Evolutionary conservation across 2,329 filamentous ascomycete species (phyloP), one percentile per base, ranked within the genome.

Genomic region (Fusarium sp.): DNA sequence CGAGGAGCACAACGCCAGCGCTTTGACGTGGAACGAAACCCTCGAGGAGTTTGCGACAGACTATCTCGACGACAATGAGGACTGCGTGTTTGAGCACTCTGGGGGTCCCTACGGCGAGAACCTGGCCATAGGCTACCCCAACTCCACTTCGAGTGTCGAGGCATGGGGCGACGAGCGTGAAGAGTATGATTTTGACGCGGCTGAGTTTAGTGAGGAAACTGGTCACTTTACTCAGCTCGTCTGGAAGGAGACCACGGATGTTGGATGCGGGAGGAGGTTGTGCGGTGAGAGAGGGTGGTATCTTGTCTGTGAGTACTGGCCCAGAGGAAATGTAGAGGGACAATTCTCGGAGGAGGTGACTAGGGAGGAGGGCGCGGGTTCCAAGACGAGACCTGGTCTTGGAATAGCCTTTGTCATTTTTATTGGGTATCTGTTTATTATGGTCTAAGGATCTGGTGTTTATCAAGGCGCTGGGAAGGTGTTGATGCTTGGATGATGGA

Each of bases 151-250:
- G 4, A 80, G 83, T 45, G 78, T 93, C n/a, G 82, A 84, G 39
- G 83, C 81, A 2, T 93, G 90, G 89, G 90, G 85, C 15, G 70
- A 81, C 62, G 75, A 77, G 70, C 54, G 84, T 10, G 67, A 72
- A 0, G 55, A 77, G 6, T 93, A 91, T 70, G 74, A 88, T 65
- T 93, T 84, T 71, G 62, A 70, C 3, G 70, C 80, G 1, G 82
- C 82, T 0, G 81, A 81, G 1, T 92, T 89, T 68, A 76, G 69
- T 9, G 78, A 86, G 63, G 72, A 76, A 31, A 90, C 88, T 15
- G 89, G 88, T 0, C 88, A 91, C 71, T 92, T 92, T 66, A 89
- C 88, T 2, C 88, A 91, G 77, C 73, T 92, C 7, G 88, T 92
- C 6, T 92, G 89, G 89, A 85, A 82, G 72, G 73, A 77, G 21